Base-by-base conservation (phyloP, 257 asterid species). In the Lithospermum erythrorhizon region DNA sequence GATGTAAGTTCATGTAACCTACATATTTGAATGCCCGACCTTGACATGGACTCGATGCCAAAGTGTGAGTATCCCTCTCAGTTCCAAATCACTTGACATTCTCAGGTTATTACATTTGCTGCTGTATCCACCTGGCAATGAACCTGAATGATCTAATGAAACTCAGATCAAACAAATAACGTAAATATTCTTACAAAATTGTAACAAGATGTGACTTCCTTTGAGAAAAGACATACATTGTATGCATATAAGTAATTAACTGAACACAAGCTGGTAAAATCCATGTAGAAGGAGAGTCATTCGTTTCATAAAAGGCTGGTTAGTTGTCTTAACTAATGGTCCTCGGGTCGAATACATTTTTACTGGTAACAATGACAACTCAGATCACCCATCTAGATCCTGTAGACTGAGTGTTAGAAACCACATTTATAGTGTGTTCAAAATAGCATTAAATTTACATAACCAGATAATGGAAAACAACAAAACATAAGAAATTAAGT, bases 1-100 rank as follows among this genome's bases (percentile, higher is more conserved):
- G 25, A 32, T 23, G 59, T n/a, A n/a, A n/a, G n/a, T n/a, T n/a
- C n/a, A n/a, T n/a, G n/a, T 65, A 22, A 61, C 75, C 79, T 88
- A n/a, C 71, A 86, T 74, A 69, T 79, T 86, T 32, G 98, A 87
- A 72, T 73, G 97, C 53, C 94, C 90, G 23, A 83, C 73, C 22
- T 82, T 81, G 54, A 89, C 85, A 2, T 80, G 73, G 76, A 89
- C 94, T 29, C 91, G 84, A 74, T 93, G 98, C 98, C 98, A 93
- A 30, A 49, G 94, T 93, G 79, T 93, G 45, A 93, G 69, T 69
- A 93, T 79, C 25, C n/a, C 97, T 79, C 98, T 82, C 85, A 93
- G 75, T 93, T 93, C 98, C 98, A 89, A 47, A 89, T 80, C 64
- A n/a, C 84, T 45, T n/a, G n/a, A 89, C 87, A 21, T 79, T 89